phyloP scores from a whole-genome alignment of 495 filamentous ascomycete genomes.

The Terfezia boudieri region DNA sequence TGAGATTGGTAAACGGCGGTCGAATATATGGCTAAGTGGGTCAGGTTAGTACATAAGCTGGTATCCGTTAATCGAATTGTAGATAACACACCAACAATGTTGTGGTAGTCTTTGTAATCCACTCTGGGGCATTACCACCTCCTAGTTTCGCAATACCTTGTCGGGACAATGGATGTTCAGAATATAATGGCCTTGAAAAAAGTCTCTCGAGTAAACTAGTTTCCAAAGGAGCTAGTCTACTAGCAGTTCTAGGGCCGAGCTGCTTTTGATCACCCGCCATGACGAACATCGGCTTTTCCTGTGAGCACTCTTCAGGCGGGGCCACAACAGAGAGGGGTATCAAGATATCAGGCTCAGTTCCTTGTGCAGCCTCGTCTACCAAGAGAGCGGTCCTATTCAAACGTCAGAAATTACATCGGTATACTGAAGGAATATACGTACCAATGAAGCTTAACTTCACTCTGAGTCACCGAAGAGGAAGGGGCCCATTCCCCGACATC shows the following conservation, averaged over 20 bases:
- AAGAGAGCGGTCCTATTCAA: slow-evolving; percentile 33
- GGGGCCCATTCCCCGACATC: slow-evolving; percentile 14
- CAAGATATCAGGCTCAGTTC: slow-evolving; percentile 30
- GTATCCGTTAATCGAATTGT: no score
- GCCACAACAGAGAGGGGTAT: slow-evolving; percentile 29
- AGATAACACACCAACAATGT: slow-evolving; percentile 6
- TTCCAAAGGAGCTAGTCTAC: slow-evolving; percentile 21
- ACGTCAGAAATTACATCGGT: background rate
- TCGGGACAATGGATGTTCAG: slow-evolving; percentile 28
- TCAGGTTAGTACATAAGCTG: no score
- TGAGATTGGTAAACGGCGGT: slow-evolving; percentile 31
- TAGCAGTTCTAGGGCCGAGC: slow-evolving; percentile 28
- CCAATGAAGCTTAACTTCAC: slow-evolving; percentile 5
- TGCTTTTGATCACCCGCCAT: slow-evolving; percentile 37
- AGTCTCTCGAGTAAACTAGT: slow-evolving; percentile 31
- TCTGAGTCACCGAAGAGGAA: slow-evolving; percentile 3
- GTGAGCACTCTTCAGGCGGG: slow-evolving; percentile 22
- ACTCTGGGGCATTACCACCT: slow-evolving; percentile 1
- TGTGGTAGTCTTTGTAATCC: slow-evolving; percentile 13
- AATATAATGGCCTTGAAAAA: slow-evolving; percentile 25
- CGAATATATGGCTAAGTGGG: slow-evolving; percentile 21
- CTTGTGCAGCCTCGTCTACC: slow-evolving; percentile 36
- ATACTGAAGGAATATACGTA: slow-evolving; percentile 8
- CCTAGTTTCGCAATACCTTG: background rate
- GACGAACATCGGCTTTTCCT: slow-evolving; percentile 24